phyloP scores from a whole-genome alignment of 1,139 yeast species.

The Kodamaea suecica region DNA sequence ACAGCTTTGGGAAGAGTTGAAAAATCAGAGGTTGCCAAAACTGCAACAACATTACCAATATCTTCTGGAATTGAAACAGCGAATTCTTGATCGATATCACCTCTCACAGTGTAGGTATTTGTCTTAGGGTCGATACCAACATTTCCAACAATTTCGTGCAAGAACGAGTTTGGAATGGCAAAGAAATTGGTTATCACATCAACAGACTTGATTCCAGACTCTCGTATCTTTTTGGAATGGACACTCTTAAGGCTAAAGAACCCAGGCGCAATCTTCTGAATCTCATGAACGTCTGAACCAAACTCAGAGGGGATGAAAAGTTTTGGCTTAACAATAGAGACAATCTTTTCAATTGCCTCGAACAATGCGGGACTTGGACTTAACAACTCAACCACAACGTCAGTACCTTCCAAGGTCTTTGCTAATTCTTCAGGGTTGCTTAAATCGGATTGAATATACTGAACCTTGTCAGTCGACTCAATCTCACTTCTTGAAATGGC shows the following conservation, averaged over 20 bases:
- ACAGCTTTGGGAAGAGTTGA: slow-evolving; percentile 44
- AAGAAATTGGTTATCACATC: slow-evolving; percentile 46
- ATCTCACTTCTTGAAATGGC: slow-evolving; percentile 46
- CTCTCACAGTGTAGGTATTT: slow-evolving; percentile 38
- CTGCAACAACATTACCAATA: slow-evolving; percentile 42
- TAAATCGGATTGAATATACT: slow-evolving; percentile 36
- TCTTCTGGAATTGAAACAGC: slow-evolving; percentile 40
- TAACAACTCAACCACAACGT: slow-evolving; percentile 49
- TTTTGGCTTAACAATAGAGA: slow-evolving; percentile 43
- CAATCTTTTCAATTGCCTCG: slow-evolving; percentile 29
- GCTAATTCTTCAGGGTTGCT: slow-evolving; percentile 20
- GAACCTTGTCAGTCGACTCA: slow-evolving; percentile 33
- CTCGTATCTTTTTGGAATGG: slow-evolving; percentile 40
- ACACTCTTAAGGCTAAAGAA: slow-evolving; percentile 35
- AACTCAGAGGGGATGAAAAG: slow-evolving; percentile 62
- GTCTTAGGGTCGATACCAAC: slow-evolving; percentile 37
- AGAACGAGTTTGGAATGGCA: slow-evolving; percentile 37
- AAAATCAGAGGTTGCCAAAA: slow-evolving; percentile 33
- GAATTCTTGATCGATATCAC: slow-evolving; percentile 37
- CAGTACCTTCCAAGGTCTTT: slow-evolving; percentile 44
- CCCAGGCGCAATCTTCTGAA: slow-evolving; percentile 27
- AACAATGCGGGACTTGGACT: slow-evolving; percentile 25
- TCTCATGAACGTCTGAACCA: slow-evolving; percentile 42
- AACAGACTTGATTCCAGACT: slow-evolving; percentile 49
- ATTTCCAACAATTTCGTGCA: slow-evolving; percentile 31